Conservation (phyloP, 2,329 filamentous ascomycete species). For the Clarireedia hainanense region DNA sequence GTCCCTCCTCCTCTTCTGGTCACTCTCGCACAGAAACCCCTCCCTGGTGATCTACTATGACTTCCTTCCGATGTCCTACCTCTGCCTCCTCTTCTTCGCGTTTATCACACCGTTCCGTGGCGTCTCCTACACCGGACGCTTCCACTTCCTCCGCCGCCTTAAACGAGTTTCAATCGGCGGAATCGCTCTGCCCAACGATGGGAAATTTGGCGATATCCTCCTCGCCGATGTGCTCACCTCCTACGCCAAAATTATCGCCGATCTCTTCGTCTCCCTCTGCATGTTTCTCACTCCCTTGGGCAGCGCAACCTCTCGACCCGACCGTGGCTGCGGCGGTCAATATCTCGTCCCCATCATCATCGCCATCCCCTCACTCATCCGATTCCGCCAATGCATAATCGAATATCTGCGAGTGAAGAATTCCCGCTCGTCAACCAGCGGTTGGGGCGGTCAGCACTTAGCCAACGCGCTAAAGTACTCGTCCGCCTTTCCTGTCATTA, state of each 20-base stretch:
- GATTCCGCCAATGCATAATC: slow-evolving; percentile 83
- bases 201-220: slow-evolving; percentile 90
- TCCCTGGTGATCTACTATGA: slow-evolving; percentile 69
- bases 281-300: slow-evolving; percentile 73
- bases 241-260: slow-evolving; percentile 86
- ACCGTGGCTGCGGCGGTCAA: slow-evolving; percentile 72
- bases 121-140: slow-evolving; percentile 61
- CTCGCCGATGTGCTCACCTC: slow-evolving; percentile 91
- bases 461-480: slow-evolving; percentile 94
- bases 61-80: slow-evolving; percentile 78
- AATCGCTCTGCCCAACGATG: slow-evolving; percentile 76
- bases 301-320: slow-evolving; percentile 71
- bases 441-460: slow-evolving; percentile 78
- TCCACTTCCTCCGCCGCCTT: slow-evolving; percentile 67
- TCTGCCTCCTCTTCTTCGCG: slow-evolving; percentile 61
- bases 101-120: slow-evolving; percentile 67
- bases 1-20: slow-evolving; percentile 78
- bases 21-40: slow-evolving; percentile 62
- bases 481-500: slow-evolving; percentile 87
- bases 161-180: slow-evolving; percentile 77
- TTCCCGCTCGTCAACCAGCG: slow-evolving; percentile 34
- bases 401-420: slow-evolving; percentile 70
- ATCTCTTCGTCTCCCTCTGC: slow-evolving; percentile 81
- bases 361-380: slow-evolving; percentile 74
- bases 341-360: slow-evolving; percentile 80